phyloP scores from a whole-genome alignment of 2,329 filamentous ascomycete species.

The Remersonia thermophila region DNA sequence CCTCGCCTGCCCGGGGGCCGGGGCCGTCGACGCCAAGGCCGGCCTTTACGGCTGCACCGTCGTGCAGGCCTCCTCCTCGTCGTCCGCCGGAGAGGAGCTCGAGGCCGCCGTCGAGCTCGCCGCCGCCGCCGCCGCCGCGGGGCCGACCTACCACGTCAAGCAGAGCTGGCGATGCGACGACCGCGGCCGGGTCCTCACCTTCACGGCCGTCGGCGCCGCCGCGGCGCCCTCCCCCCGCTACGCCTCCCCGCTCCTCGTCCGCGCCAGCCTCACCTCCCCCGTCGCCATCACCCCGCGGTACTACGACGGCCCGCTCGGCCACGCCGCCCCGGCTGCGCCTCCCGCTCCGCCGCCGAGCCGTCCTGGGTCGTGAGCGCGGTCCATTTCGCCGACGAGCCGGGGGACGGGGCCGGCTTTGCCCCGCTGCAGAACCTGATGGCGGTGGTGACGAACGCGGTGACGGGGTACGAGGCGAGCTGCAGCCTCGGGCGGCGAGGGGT shows the following conservation, averaged over 20 bases:
- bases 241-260: slow-evolving; percentile 13
- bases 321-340: slow-evolving; percentile 13
- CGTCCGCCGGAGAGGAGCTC: too few species aligned
- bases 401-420: slow-evolving; percentile 4
- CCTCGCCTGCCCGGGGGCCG: slow-evolving; percentile 7
- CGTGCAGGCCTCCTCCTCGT: too few species aligned
- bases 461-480: slow-evolving; percentile 16
- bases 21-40: too few species aligned
- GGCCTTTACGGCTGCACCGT: slow-evolving; percentile 2
- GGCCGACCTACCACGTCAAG: too few species aligned
- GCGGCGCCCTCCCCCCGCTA: slow-evolving; percentile 4
- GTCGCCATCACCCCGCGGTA: slow-evolving; percentile 16
- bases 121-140: too few species aligned
- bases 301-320: slow-evolving; percentile 14
- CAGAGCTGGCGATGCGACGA: too few species aligned
- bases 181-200: slow-evolving; percentile 7
- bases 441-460: slow-evolving; percentile 15
- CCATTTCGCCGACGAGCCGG: slow-evolving; percentile 13
- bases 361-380: slow-evolving; percentile 14
- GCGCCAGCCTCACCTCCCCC: slow-evolving; percentile 14
- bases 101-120: too few species aligned
- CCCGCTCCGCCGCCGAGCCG: slow-evolving; percentile 7
- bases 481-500: slow-evolving; percentile 10
- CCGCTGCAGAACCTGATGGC: slow-evolving; percentile 14
- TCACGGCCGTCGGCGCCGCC: slow-evolving; percentile 13